Evolutionary conservation across 805 yeast species (phyloP), one percentile per base, ranked within the genome.

Genomic region (Hyphopichia homilentoma): DNA sequence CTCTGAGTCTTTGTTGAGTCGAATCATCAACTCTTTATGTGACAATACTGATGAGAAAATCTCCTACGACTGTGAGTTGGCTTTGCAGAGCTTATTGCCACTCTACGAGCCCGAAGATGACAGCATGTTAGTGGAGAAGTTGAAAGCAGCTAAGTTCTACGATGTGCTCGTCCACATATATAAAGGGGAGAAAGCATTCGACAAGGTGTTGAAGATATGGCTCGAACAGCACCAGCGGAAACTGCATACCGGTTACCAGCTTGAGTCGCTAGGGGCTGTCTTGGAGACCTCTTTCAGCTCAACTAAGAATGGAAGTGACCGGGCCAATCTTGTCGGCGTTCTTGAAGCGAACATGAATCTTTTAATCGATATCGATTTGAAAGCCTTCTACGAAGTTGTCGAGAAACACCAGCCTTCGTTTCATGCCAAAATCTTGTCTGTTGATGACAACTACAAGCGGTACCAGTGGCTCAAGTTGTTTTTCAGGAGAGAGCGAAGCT

Each of bases 21-120:
- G 55, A 3, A 59, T 82, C 0, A 59, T 83, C 16, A 57, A 65
- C 4, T 57, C 54, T 3, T 57, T 88, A 21, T 81, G 85, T 44
- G 43, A 61, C 13, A 61, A 52, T 30, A 45, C 59, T 11, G 54
- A 53, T 7, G 43, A 40, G 1, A 48, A 47, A 1, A 40, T 68
- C 30, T 67, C 61, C 32, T 70, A 64, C 17, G 90, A 84, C 38
- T 76, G 85, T 44, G 90, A 90, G 50, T 64, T 83, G 27, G 89
- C 95, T 8, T 54, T 88, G 7, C 85, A 81, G 45, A 73, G 87
- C 29, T 52, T 93, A 12, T 50, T 90, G 1, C 75, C 94, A 0
- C 65, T 69, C 1, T 82, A 81, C 50, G 77, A 73, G 32, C 86
- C 90, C 0, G 59, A 70, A 1, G 69, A 77, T 44, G 60, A 73